Conservation (phyloP, 768 basidiomycete species). For the Infundibulicybe gibba region DNA sequence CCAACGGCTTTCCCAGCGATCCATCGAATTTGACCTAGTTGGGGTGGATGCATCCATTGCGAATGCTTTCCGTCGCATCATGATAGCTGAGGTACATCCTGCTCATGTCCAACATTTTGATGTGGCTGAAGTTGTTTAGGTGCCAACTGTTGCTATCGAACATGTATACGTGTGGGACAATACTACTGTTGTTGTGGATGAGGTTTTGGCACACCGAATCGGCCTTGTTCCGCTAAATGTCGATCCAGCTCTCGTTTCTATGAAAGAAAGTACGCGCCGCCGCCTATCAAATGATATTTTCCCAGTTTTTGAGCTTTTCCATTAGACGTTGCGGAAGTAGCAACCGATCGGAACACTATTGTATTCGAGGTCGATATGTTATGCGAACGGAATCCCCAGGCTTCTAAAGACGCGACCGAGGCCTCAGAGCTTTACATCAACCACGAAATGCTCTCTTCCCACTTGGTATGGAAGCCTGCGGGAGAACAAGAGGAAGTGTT, state of each 20-base stretch:
- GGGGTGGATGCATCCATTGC: slow-evolving; percentile 96
- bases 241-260: slow-evolving; percentile 73
- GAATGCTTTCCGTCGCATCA: slow-evolving; percentile 88
- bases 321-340: slow-evolving; percentile 43
- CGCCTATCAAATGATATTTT: not conserved
- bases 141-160: slow-evolving; percentile 90
- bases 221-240: slow-evolving; percentile 88
- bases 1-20: slow-evolving; percentile 74
- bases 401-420: slow-evolving; percentile 49
- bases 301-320: not conserved
- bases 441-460: slow-evolving; percentile 61
- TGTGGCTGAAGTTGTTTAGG: slow-evolving; percentile 38
- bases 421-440: slow-evolving; percentile 69
- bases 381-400: slow-evolving; percentile 60
- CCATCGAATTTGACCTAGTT: slow-evolving; percentile 92
- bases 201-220: slow-evolving; percentile 88
- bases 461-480: slow-evolving; percentile 74
- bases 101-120: not conserved
- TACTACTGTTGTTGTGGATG: slow-evolving; percentile 90
- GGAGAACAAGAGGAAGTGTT: slow-evolving; percentile 76
- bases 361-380: slow-evolving; percentile 75
- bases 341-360: slow-evolving; percentile 88
- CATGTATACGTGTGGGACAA: slow-evolving; percentile 93
- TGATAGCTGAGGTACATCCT: slow-evolving; percentile 83
- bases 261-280: slow-evolving; percentile 36